Conservation (phyloP, 2,329 filamentous ascomycete genomes). For the Davidsoniella eucalypti region DNA sequence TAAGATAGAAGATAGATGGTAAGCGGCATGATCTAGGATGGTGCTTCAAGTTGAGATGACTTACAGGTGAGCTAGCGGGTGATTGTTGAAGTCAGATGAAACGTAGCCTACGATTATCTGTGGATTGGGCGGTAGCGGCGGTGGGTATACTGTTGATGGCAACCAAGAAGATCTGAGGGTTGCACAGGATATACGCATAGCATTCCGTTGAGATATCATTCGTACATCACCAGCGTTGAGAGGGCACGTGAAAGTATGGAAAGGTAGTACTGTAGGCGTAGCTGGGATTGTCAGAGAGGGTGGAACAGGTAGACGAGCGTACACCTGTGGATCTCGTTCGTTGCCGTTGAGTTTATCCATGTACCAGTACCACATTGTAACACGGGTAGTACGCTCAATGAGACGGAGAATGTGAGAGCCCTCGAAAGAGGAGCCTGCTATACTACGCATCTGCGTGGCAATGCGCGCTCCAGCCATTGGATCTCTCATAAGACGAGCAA, state of each 20-base stretch:
- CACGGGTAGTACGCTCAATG: slow-evolving; percentile 67
- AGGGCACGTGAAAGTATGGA: slow-evolving; percentile 94
- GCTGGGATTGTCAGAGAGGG: slow-evolving; percentile 58
- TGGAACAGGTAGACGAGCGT: slow-evolving; percentile 60
- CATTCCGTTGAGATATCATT: slow-evolving; percentile 88
- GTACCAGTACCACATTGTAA: slow-evolving; percentile 73
- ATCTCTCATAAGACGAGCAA: slow-evolving; percentile 25
- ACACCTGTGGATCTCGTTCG: slow-evolving; percentile 40
- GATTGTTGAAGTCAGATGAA: slow-evolving; percentile 97
- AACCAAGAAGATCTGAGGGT: slow-evolving; percentile 81
- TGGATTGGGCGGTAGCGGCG: slow-evolving; percentile 65
- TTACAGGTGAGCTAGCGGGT: slow-evolving; percentile 78
- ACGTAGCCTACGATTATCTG: slow-evolving; percentile 88
- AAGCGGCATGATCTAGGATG: neutral
- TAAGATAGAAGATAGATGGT: neutral
- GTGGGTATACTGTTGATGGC: slow-evolving; percentile 62
- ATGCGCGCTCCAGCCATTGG: slow-evolving; percentile 22
- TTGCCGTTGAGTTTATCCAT: slow-evolving; percentile 54
- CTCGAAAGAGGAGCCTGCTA: slow-evolving; percentile 71
- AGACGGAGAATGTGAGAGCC: slow-evolving; percentile 71
- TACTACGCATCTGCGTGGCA: slow-evolving; percentile 30
- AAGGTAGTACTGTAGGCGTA: slow-evolving; percentile 86
- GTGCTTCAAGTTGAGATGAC: slow-evolving; percentile 15
- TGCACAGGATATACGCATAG: slow-evolving; percentile 78
- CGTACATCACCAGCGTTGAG: slow-evolving; percentile 82